Percentiles rank a stretch among this genome's conserved stretches.
Evolutionary conservation across 371 early-diverging fungal genomes (phyloP).

Genomic region (Phascolomyces articulosus): DNA sequence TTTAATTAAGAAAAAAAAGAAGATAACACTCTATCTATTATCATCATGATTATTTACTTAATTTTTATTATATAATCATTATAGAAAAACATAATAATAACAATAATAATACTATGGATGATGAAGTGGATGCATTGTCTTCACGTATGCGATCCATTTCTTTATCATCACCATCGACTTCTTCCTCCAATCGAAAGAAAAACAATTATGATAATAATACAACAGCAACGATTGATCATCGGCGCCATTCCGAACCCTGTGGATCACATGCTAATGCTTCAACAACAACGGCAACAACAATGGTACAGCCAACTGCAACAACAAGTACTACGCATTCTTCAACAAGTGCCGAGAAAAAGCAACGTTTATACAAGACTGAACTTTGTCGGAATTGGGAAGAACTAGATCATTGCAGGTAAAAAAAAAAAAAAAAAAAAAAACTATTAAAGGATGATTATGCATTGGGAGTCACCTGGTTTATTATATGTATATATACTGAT

Average conservation of each 20-base stretch:
- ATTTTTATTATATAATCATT: no score
- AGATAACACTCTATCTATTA: no score
- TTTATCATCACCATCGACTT: not conserved
- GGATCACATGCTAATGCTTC: slow-evolving; percentile 4
- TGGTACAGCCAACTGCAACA: not conserved
- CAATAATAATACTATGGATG: not conserved
- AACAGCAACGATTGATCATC: slow-evolving; percentile 5
- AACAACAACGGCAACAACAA: not conserved
- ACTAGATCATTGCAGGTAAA: slow-evolving; percentile 20
- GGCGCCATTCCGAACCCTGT: slow-evolving; percentile 11
- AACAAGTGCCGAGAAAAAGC: slow-evolving; percentile 17
- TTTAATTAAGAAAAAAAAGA: not conserved
- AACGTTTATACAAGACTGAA: slow-evolving; percentile 28
- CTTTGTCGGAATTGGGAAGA: slow-evolving; percentile 30
- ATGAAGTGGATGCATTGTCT: not conserved
- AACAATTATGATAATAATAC: not conserved
- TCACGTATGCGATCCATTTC: slow-evolving; percentile 2
- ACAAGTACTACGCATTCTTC: no score
- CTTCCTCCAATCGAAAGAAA: not conserved
- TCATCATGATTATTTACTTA: no score
- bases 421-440: no score
- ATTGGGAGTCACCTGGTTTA: no score
- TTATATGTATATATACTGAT: no score
- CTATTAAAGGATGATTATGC: no score
- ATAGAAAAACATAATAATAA: not conserved